Conservation (phyloP, 371 early-diverging fungal species). For the Coemansia sp. region DNA sequence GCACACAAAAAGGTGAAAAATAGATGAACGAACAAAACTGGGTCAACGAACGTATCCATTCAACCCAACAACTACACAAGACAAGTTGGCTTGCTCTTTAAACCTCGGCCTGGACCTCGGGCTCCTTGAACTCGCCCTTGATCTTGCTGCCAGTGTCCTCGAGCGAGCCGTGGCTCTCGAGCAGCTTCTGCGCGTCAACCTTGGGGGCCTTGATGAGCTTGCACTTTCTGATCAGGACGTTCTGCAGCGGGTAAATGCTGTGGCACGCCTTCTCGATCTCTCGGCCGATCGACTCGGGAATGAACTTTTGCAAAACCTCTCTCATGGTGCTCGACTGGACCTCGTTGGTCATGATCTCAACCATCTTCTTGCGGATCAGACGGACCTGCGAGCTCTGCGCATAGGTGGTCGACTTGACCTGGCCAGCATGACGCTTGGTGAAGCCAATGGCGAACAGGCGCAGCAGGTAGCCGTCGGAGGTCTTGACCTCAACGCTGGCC, state of each 20-base stretch:
- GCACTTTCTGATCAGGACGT: conserved; percentile 97
- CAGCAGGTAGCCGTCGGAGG: conserved; percentile 99
- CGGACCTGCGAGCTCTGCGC: conserved; percentile 97
- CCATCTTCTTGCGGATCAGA: conserved; percentile 99
- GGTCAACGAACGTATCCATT: no score
- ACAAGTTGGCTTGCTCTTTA: conserved; percentile 52
- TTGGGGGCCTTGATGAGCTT: conserved; percentile 99
- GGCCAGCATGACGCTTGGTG: conserved; percentile 95
- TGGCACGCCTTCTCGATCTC: conserved; percentile 97
- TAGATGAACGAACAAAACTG: background rate
- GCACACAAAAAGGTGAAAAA: background rate
- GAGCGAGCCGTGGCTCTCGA: conserved; percentile 90
- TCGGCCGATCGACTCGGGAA: conserved; percentile 86
- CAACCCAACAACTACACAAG: no score
- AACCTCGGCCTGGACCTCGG: conserved; percentile 71
- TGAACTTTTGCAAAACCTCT: conserved; percentile 96
- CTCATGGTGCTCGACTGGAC: conserved; percentile 89
- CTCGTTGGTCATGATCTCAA: conserved; percentile 96
- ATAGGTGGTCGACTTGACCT: conserved; percentile 98
- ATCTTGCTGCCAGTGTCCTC: conserved; percentile 87
- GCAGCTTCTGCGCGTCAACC: conserved; percentile 89
- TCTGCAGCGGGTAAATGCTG: conserved; percentile 98
- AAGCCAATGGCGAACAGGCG: conserved; percentile 98
- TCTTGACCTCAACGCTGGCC: conserved; percentile 98
- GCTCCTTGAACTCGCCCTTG: conserved; percentile 79